phyloP scores from a whole-genome alignment of 2,329 filamentous ascomycete species.

The Sporothrix dimorphospora region DNA sequence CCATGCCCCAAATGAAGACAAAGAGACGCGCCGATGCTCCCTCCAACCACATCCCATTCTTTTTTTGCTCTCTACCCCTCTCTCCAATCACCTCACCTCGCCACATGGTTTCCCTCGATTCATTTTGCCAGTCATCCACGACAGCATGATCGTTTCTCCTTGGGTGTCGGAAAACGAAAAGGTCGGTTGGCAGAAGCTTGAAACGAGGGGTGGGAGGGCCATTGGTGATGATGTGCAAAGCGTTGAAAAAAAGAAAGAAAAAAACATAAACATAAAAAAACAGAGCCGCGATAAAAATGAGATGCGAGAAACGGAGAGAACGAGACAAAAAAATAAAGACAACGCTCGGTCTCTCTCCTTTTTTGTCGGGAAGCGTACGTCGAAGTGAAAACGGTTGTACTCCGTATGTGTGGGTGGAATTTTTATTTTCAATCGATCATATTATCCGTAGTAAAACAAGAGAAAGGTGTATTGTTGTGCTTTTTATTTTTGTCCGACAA shows the following conservation, averaged over 20 bases:
- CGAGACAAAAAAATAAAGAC: not conserved
- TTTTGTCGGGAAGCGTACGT: conserved; percentile 3
- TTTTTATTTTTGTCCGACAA: conserved; percentile 15
- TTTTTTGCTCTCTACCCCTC: not conserved
- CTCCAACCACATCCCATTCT: conserved; percentile 17
- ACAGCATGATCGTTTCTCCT: conserved; percentile 15
- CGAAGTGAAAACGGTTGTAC: conserved; percentile 10
- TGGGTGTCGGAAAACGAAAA: conserved; percentile 15
- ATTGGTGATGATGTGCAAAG: conserved; percentile 22
- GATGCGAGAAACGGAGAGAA: not conserved
- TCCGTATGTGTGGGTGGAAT: conserved; percentile 11
- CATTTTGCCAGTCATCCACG: conserved; percentile 18
- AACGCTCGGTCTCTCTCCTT: not conserved
- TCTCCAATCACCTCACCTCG: conserved; percentile 22
- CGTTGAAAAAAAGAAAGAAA: conserved; percentile 21
- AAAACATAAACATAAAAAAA: conserved; percentile 7
- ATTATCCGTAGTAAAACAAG: conserved; percentile 21
- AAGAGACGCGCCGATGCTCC: conserved; percentile 23
- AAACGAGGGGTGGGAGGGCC: conserved; percentile 6
- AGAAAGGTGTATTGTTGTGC: conserved; percentile 23
- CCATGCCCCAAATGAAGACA: conserved; percentile 20
- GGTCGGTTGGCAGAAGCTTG: conserved; percentile 1
- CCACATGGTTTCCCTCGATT: conserved; percentile 6
- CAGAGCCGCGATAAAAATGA: not conserved
- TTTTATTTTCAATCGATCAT: conserved; percentile 21